Conservation (phyloP, 2,329 filamentous ascomycete species). For the Exophiala oligosperma region DNA sequence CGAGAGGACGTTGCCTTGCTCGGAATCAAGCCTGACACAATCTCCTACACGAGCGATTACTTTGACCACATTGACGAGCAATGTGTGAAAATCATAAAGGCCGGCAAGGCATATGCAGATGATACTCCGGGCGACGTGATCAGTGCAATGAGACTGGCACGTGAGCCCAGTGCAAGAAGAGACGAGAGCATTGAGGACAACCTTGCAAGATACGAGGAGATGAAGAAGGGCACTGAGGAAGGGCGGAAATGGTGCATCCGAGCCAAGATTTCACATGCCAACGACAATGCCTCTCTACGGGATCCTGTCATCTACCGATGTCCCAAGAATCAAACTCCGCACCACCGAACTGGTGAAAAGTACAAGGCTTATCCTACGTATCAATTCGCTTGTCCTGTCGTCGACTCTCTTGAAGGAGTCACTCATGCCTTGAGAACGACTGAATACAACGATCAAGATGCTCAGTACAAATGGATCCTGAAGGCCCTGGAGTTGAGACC, state of each 20-base stretch:
- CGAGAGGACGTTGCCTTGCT: constrained; percentile 87
- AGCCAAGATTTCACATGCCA: constrained; percentile 87
- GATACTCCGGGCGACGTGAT: constrained; percentile 90
- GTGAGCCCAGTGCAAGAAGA: constrained; percentile 77
- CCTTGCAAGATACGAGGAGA: constrained; percentile 83
- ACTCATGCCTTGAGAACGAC: constrained; percentile 66
- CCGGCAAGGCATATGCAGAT: constrained; percentile 89
- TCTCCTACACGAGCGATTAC: constrained; percentile 93
- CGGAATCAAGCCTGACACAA: constrained; percentile 83
- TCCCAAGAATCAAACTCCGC: constrained; percentile 60
- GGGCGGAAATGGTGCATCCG: constrained; percentile 87
- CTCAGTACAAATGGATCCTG: constrained; percentile 54
- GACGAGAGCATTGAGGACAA: constrained; percentile 80
- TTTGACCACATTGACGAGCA: constrained; percentile 89
- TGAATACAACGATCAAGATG: constrained; percentile 56
- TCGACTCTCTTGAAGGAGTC: constrained; percentile 63
- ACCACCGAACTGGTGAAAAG: constrained; percentile 63
- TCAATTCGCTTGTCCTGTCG: constrained; percentile 65
- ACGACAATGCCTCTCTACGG: constrained; percentile 92
- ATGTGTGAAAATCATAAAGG: constrained; percentile 79
- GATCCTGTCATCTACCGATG: constrained; percentile 98
- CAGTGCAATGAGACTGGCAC: constrained; percentile 79
- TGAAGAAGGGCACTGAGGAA: constrained; percentile 81
- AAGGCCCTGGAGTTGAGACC: constrained; percentile 47
- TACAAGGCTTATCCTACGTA: constrained; percentile 70